A percentile compares a stretch with the other conserved stretches of the same genome.
These are phyloP conservation scores for Lasiosphaeria hispida DNA, from an alignment of 495 filamentous ascomycete species.

Conservation along the genomic window DNA sequence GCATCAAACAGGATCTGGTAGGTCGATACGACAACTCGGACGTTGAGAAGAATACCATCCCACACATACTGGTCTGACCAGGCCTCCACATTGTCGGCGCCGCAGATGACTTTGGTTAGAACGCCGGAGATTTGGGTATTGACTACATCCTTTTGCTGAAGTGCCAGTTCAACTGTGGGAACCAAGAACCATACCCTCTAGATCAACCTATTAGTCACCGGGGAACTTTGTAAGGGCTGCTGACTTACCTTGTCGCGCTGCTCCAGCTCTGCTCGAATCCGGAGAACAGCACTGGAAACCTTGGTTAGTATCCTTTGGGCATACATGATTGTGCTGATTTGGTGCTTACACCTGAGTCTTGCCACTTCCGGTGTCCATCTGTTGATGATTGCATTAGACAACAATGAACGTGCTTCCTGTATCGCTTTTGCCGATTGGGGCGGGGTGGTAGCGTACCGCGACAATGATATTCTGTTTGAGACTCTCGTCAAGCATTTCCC, in stretches of 20 bases:
- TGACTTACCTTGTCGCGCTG: slow-evolving; percentile 56
- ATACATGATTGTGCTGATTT: neutral
- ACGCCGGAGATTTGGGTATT: slow-evolving; percentile 59
- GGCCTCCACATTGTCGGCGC: slow-evolving; percentile 65
- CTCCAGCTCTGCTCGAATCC: slow-evolving; percentile 77
- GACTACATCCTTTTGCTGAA: slow-evolving; percentile 70
- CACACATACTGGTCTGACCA: slow-evolving; percentile 74
- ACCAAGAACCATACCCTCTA: slow-evolving; percentile 85
- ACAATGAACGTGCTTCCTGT: no score
- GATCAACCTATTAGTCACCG: slow-evolving; percentile 15
- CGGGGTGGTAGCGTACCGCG: slow-evolving; percentile 51
- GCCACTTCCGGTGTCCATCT: slow-evolving; percentile 94
- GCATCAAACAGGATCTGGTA: slow-evolving; percentile 76
- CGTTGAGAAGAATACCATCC: slow-evolving; percentile 66
- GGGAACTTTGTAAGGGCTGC: neutral
- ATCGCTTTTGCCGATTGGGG: neutral
- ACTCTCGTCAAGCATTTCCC: slow-evolving; percentile 87
- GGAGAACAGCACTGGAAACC: slow-evolving; percentile 66
- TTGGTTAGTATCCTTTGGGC: slow-evolving; percentile 1
- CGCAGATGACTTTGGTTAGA: slow-evolving; percentile 62
- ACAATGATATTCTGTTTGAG: slow-evolving; percentile 80
- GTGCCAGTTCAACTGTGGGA: slow-evolving; percentile 71
- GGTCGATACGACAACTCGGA: slow-evolving; percentile 75
- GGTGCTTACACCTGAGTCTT: slow-evolving; percentile 84
- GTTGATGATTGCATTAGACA: neutral